phyloP scores from a whole-genome alignment of 192 early-diverging fungal species.

The Coemansia brasiliensis region DNA sequence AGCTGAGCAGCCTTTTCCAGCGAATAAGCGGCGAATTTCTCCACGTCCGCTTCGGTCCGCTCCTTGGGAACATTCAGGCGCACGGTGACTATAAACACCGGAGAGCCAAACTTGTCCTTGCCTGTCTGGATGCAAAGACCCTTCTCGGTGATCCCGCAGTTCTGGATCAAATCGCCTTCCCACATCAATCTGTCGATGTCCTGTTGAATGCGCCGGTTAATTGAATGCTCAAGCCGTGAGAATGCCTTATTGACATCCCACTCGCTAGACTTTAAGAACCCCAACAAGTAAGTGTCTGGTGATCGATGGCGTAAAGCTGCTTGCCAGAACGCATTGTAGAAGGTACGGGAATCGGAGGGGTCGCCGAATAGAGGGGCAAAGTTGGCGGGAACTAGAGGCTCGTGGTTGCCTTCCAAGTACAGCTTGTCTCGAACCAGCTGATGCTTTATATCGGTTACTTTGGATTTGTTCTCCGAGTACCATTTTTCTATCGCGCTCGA shows the following conservation, averaged over 20 bases:
- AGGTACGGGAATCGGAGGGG: slow-evolving; percentile 8
- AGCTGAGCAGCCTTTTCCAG: slow-evolving; percentile 27
- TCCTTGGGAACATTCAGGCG: slow-evolving; percentile 20
- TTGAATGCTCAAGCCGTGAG: slow-evolving; percentile 59
- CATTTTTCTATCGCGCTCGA: slow-evolving; percentile 18
- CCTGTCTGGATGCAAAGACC: slow-evolving; percentile 54
- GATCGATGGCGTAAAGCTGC: slow-evolving; percentile 42
- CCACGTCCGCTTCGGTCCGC: slow-evolving; percentile 22
- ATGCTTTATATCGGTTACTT: slow-evolving; percentile 10
- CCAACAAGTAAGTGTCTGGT: slow-evolving; percentile 68
- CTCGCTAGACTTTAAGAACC: slow-evolving; percentile 75
- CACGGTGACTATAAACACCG: slow-evolving; percentile 35
- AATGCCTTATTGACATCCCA: slow-evolving; percentile 75
- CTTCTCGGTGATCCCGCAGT: slow-evolving; percentile 35
- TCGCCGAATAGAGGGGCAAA: slow-evolving; percentile 46
- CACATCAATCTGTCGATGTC: slow-evolving; percentile 61
- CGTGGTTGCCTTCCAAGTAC: slow-evolving; percentile 29
- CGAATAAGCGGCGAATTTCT: slow-evolving; percentile 20
- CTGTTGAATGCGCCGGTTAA: slow-evolving; percentile 70
- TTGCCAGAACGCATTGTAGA: slow-evolving; percentile 40
- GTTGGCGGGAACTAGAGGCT: slow-evolving; percentile 9
- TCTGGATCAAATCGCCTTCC: slow-evolving; percentile 58
- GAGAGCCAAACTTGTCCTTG: slow-evolving; percentile 54
- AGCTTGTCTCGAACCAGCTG: slow-evolving; percentile 37
- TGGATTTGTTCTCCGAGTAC: slow-evolving; percentile 29